Evolutionary conservation across 169 alveolate genomes (phyloP).

Genomic region (Plasmodium coatneyi): DNA sequence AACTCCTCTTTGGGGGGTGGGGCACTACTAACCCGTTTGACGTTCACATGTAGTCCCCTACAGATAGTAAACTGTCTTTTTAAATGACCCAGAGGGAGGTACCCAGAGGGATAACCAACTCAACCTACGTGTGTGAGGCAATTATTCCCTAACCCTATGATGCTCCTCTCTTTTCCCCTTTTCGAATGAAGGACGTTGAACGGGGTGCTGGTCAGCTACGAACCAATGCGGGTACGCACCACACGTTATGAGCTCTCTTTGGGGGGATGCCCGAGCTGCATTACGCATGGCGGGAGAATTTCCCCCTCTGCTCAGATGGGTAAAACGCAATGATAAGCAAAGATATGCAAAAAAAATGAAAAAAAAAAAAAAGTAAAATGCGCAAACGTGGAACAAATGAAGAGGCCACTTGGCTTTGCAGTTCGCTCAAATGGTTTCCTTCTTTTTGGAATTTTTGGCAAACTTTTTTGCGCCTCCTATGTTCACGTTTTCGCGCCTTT

Average conservation of each 20-base stretch:
- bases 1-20: background rate
- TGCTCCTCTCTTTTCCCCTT: background rate
- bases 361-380: background rate
- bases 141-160: background rate
- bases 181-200: background rate
- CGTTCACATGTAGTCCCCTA: background rate
- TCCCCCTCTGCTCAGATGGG: background rate
- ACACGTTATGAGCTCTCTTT: background rate
- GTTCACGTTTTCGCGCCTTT: background rate
- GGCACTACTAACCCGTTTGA: background rate
- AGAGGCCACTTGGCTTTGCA: background rate
- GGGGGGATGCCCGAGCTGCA: background rate
- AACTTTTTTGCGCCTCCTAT: background rate
- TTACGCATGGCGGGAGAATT: background rate
- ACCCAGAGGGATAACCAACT: background rate
- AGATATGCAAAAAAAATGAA: background rate
- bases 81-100: background rate
- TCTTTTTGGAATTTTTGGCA: background rate
- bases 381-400: background rate
- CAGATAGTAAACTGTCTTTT: background rate
- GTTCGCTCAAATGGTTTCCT: background rate
- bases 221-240: background rate
- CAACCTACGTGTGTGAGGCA: background rate
- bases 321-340: background rate
- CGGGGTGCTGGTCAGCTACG: background rate